Percentiles rank a stretch among this genome's conserved stretches.
Conservation (phyloP, 441 rosid species). For the Dalechampia spathulata region DNA sequence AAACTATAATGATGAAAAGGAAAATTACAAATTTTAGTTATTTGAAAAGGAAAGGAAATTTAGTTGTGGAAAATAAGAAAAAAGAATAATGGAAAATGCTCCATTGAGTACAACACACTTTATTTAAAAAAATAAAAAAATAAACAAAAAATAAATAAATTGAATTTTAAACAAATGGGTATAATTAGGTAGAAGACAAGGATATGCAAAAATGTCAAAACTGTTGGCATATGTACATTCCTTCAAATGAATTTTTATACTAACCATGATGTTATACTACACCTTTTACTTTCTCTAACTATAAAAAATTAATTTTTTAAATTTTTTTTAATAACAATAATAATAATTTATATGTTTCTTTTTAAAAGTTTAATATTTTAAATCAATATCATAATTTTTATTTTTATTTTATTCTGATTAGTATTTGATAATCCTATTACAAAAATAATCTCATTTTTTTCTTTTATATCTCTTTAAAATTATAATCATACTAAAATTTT, state of each 20-base stretch:
- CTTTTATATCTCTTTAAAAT: no score
- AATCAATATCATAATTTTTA: no score
- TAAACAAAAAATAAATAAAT: no score
- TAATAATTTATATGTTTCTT: slow-evolving; percentile 10
- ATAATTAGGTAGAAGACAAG: slow-evolving; percentile 43
- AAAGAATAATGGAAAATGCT: slow-evolving; percentile 12
- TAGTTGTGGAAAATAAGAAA: slow-evolving; percentile 11
- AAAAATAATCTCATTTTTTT: no score
- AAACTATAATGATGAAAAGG: no score
- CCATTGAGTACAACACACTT: slow-evolving; percentile 41
- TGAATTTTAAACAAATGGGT: slow-evolving; percentile 22
- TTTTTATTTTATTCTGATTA: no score
- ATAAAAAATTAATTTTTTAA: slow-evolving; percentile 11
- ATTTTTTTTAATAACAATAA: slow-evolving; percentile 11
- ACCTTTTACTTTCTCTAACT: slow-evolving; percentile 28
- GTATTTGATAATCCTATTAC: no score
- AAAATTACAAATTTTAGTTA: slow-evolving; percentile 3
- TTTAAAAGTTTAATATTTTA: no score
- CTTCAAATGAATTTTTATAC: slow-evolving; percentile 37
- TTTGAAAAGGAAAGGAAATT: no score
- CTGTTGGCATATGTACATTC: no score
- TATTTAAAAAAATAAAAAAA: no score
- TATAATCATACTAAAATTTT: no score
- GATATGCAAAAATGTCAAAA: slow-evolving; percentile 32
- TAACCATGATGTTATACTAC: slow-evolving; percentile 38